These are phyloP conservation scores for Botryotinia narcissicola DNA, from an alignment of 2,329 filamentous ascomycete species.

Conservation along the genomic window DNA sequence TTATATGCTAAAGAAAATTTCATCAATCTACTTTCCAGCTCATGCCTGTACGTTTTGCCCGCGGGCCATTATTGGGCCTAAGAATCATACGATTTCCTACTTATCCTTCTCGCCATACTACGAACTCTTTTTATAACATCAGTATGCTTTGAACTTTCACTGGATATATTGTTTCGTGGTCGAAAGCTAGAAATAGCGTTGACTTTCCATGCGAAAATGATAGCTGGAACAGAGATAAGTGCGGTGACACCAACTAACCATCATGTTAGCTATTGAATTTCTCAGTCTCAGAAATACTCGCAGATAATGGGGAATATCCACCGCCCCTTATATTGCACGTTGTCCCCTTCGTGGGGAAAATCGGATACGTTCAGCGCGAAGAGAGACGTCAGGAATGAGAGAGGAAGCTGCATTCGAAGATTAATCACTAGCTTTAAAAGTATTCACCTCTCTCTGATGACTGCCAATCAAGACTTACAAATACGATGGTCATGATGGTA, in stretches of 20 bases:
- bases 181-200: neutral
- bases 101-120: neutral
- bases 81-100: neutral
- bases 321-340: neutral
- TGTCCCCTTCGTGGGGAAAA: neutral
- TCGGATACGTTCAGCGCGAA: neutral
- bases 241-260: neutral
- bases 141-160: neutral
- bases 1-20: neutral
- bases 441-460: no score
- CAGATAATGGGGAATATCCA: neutral
- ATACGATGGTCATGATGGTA: slow-evolving; percentile 39
- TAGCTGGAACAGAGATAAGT: neutral
- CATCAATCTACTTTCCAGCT: neutral
- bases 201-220: neutral
- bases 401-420: neutral
- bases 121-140: neutral
- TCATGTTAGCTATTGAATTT: neutral
- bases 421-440: neutral
- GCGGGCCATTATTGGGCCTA: neutral
- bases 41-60: neutral
- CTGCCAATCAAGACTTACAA: slow-evolving; percentile 13
- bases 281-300: neutral
- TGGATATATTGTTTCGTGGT: neutral
- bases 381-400: neutral